A percentile compares a stretch with the other conserved stretches of the same genome.
Conservation (phyloP, 2,329 filamentous ascomycete species). For the Curvularia spicifera region DNA sequence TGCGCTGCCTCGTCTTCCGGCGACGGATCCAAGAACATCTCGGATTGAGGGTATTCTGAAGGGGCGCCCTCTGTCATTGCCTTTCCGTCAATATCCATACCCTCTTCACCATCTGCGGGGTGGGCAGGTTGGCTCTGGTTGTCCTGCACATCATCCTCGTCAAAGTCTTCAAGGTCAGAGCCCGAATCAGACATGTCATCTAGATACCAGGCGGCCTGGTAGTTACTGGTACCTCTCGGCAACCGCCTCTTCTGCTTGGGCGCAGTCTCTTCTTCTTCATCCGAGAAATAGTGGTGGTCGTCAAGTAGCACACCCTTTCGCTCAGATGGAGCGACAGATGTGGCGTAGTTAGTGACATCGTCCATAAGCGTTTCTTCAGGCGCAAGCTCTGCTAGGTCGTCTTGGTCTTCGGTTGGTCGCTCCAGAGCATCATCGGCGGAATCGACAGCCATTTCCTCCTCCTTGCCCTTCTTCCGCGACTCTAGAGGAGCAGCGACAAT, state of each 20-base stretch:
- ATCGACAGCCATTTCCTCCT: conserved; percentile 72
- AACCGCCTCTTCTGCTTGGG: conserved; percentile 72
- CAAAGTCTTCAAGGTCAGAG: conserved; percentile 72
- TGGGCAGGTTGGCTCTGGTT: conserved; percentile 61
- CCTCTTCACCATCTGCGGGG: conserved; percentile 84
- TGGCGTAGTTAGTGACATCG: conserved; percentile 62
- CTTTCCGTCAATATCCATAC: conserved; percentile 59
- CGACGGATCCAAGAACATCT: conserved; percentile 81
- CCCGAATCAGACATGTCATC: conserved; percentile 81
- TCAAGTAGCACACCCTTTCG: conserved; percentile 89
- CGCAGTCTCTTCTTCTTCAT: conserved; percentile 72
- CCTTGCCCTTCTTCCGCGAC: conserved; percentile 63
- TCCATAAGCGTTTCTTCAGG: conserved; percentile 85
- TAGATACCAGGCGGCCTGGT: conserved; percentile 94
- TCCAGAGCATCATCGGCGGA: conserved; percentile 68
- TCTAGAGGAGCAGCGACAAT: conserved; percentile 78
- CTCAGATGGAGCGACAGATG: conserved; percentile 56
- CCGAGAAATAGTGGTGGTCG: conserved; percentile 97
- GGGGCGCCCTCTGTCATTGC: conserved; percentile 76
- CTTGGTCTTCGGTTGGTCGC: conserved; percentile 76
- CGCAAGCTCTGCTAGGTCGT: conserved; percentile 81
- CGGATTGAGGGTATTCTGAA: conserved; percentile 91
- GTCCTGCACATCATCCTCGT: conserved; percentile 66
- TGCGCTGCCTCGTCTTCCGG: conserved; percentile 85
- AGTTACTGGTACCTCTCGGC: conserved; percentile 89